Evolutionary conservation across 768 basidiomycete species (phyloP), one percentile per base, ranked within the genome.

Genomic region (Tylopilus vinaceipallidus): DNA sequence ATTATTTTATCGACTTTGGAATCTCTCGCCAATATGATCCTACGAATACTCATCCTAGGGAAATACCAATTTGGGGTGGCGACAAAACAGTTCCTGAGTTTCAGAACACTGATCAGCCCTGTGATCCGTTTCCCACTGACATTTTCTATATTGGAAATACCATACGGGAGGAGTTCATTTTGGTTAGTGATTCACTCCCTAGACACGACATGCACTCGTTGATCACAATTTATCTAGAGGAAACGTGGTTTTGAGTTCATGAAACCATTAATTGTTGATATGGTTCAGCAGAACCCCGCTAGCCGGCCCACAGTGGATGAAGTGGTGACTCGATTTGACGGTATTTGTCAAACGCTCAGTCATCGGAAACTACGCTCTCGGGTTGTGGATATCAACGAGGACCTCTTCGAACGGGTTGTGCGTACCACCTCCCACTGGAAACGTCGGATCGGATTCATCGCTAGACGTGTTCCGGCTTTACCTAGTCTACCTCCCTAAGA

Each of bases 11-110:
- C 27, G 27, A 29, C 27, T 6, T 29, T 29, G 27, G 27, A 29
- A 29, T 29, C 12, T 29, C 27, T 6, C 27, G 27, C 12, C 27
- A 55, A 20, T 74, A 67, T 35, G 56, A 51, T 2, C 65, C 70
- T 0, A 42, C 59, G 0, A 56, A 69, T 6, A 49, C 57, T 1
- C 40, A 57, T 0, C 70, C 72, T 0, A 52, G 51, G 0, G 70
- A 66, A 24, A 35, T 51, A 6, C 64, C 70, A 0, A 60, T 73
- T 3, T 52, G 54, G 7, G 77, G 75, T 0, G 75, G 70, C 3
- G 77, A 81, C 56, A 68, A 67, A 43, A 59, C 71, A 0, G 69
- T 67, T 12, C 27, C 27, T 29, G 27, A 29, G 27, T 29, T 29
- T 29, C 27, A 29, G 27, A 29, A 29, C 6, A 6, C 27, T 12